Evolutionary conservation across 306 rosid species (phyloP).

Genomic region (Oemleria cerasiformis): DNA sequence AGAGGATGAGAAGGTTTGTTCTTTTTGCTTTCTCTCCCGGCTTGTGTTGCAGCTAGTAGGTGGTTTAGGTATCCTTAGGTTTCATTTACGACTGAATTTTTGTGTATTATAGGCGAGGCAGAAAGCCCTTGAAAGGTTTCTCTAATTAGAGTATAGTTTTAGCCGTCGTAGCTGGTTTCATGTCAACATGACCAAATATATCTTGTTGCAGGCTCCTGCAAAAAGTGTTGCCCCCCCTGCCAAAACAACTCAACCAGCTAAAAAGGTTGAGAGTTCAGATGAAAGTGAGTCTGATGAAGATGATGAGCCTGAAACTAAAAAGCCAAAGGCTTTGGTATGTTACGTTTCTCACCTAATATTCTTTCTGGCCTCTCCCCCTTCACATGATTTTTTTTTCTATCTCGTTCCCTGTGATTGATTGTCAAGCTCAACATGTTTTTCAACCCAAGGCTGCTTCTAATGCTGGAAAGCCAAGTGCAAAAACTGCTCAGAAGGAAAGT

Average conservation of each 20-base stretch:
- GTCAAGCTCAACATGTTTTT: neutral
- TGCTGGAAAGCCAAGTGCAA: slow-evolving; percentile 19
- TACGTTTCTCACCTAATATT: neutral
- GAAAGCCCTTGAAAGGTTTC: neutral
- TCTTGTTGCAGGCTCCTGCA: slow-evolving; percentile 17
- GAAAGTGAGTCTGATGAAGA: slow-evolving; percentile 31
- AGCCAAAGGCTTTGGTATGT: slow-evolving; percentile 34
- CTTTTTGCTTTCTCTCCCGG: neutral
- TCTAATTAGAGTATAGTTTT: slow-evolving; percentile 33
- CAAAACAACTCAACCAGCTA: slow-evolving; percentile 21
- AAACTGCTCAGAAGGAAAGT: slow-evolving; percentile 24
- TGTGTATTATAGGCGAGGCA: neutral
- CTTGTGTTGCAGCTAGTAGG: neutral
- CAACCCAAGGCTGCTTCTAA: slow-evolving; percentile 12
- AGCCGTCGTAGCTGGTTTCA: neutral
- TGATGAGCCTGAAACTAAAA: slow-evolving; percentile 43
- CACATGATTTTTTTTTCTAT: neutral
- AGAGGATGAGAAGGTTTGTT: slow-evolving; percentile 20
- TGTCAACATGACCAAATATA: neutral
- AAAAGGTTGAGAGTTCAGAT: slow-evolving; percentile 32
- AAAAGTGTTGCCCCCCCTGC: slow-evolving; percentile 23
- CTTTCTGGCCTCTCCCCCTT: neutral
- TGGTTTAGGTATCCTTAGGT: neutral
- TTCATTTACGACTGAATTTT: neutral
- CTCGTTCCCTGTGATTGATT: neutral